phyloP scores from a whole-genome alignment of 208 protist genomes.

The Wallacemonas sp. region DNA sequence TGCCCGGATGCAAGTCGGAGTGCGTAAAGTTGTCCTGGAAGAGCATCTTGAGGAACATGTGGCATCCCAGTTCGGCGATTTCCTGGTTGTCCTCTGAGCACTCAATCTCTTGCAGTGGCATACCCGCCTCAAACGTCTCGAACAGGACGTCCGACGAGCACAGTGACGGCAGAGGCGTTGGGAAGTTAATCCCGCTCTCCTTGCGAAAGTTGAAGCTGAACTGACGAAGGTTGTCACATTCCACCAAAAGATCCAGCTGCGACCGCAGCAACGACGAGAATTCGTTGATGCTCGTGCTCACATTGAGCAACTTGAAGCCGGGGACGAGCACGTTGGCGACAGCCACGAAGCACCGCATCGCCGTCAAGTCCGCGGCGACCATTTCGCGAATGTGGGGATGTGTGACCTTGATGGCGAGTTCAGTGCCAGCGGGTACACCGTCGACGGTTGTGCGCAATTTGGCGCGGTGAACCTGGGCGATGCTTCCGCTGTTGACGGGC shows the following conservation, averaged over 20 bases:
- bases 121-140: constrained; percentile 89
- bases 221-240: constrained; percentile 84
- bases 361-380: constrained; percentile 71
- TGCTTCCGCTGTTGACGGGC: constrained; percentile 91
- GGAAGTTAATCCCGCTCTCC: constrained; percentile 79
- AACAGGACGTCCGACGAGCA: constrained; percentile 71
- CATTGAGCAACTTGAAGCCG: constrained; percentile 58
- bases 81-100: constrained; percentile 50
- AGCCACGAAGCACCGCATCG: constrained; percentile 62
- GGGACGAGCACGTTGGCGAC: constrained; percentile 57
- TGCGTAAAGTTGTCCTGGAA: constrained; percentile 95
- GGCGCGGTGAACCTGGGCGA: constrained; percentile 91
- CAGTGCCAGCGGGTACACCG: constrained; percentile 74
- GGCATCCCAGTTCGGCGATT: constrained; percentile 79
- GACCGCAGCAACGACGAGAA: constrained; percentile 80
- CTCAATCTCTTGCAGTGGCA: constrained; percentile 60
- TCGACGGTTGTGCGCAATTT: constrained; percentile 72
- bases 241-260: constrained; percentile 86
- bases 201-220: constrained; percentile 87
- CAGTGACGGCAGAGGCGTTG: constrained; percentile 65
- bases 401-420: constrained; percentile 90
- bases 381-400: constrained; percentile 82
- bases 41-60: constrained; percentile 95
- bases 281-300: constrained; percentile 63
- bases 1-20: constrained; percentile 94